phyloP scores from a whole-genome alignment of 768 basidiomycete genomes.

The Tylopilus vinaceipallidus region DNA sequence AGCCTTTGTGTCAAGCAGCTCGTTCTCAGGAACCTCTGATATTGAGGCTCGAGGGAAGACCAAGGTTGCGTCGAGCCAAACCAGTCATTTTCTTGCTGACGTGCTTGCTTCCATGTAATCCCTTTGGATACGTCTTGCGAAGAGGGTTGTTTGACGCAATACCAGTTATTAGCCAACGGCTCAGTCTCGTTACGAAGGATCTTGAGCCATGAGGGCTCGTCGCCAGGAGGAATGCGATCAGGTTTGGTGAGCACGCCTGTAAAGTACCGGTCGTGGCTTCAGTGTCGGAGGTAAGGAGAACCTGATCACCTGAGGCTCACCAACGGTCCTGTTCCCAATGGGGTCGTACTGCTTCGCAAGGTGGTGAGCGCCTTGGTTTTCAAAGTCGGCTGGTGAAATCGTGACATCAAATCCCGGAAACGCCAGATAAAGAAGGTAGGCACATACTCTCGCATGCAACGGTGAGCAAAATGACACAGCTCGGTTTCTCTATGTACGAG shows the following conservation, averaged over 20 bases:
- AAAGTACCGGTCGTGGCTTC: neutral
- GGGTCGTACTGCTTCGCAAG: constrained; percentile 61
- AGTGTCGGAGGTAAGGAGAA: constrained; percentile 47
- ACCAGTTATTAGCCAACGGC: constrained; percentile 31
- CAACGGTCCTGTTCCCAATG: constrained; percentile 65
- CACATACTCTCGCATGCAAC: constrained; percentile 44
- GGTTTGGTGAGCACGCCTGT: constrained; percentile 60
- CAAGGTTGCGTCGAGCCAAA: constrained; percentile 54
- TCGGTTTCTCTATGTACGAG: constrained; percentile 60
- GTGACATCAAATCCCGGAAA: constrained; percentile 33
- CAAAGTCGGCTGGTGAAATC: constrained; percentile 65
- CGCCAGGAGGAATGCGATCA: constrained; percentile 46
- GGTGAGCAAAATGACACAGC: constrained; percentile 67
- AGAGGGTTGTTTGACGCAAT: constrained; percentile 42
- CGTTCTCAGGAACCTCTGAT: constrained; percentile 56
- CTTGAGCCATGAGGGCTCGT: constrained; percentile 45
- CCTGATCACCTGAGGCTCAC: constrained; percentile 48
- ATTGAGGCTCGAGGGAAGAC: constrained; percentile 48
- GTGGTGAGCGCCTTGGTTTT: constrained; percentile 74
- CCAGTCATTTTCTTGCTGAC: constrained; percentile 52
- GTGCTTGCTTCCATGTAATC: constrained; percentile 56
- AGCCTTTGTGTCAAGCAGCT: constrained; percentile 53
- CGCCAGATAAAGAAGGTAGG: neutral
- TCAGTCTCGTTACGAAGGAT: constrained; percentile 54
- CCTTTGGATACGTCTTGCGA: constrained; percentile 22